Evolutionary conservation across 257 asterid species (phyloP).

Genomic region (Nicotiana attenuata): DNA sequence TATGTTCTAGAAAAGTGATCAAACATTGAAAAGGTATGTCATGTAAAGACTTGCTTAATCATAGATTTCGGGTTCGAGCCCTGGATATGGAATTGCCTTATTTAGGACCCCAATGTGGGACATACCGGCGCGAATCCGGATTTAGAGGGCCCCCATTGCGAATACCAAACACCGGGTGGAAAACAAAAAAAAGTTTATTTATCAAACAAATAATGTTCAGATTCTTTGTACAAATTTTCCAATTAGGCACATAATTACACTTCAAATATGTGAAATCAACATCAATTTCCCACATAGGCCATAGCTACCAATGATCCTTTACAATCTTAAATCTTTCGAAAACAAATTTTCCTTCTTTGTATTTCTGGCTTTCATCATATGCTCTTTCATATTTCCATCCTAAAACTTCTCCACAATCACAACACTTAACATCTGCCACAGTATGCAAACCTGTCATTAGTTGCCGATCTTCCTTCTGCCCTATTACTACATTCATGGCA

Average conservation of each 20-base stretch:
- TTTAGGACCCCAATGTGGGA: too few relatives aligned
- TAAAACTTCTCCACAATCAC: slow-evolving; percentile 41
- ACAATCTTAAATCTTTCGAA: slow-evolving; percentile 48
- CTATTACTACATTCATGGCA: slow-evolving; percentile 34
- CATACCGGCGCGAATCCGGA: too few relatives aligned
- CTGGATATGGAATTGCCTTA: too few relatives aligned
- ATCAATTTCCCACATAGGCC: background rate
- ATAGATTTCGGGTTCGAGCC: too few relatives aligned
- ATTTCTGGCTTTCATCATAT: slow-evolving; percentile 43
- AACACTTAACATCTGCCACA: slow-evolving; percentile 54
- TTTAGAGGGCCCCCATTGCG: too few relatives aligned
- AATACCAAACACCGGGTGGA: too few relatives aligned
- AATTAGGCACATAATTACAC: background rate
- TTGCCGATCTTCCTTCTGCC: slow-evolving; percentile 36
- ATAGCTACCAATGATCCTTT: slow-evolving; percentile 32
- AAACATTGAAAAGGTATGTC: too few relatives aligned
- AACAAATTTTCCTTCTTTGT: slow-evolving; percentile 58
- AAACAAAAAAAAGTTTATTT: too few relatives aligned
- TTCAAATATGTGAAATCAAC: background rate
- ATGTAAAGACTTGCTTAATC: too few relatives aligned
- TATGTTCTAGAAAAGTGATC: too few relatives aligned
- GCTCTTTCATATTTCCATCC: slow-evolving; percentile 67
- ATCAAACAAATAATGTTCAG: too few relatives aligned
- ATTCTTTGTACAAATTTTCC: background rate
- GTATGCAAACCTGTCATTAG: slow-evolving; percentile 52